These are phyloP conservation scores for Plasmodium gaboni DNA, from an alignment of 169 alveolate species.

Conservation along the genomic window DNA sequence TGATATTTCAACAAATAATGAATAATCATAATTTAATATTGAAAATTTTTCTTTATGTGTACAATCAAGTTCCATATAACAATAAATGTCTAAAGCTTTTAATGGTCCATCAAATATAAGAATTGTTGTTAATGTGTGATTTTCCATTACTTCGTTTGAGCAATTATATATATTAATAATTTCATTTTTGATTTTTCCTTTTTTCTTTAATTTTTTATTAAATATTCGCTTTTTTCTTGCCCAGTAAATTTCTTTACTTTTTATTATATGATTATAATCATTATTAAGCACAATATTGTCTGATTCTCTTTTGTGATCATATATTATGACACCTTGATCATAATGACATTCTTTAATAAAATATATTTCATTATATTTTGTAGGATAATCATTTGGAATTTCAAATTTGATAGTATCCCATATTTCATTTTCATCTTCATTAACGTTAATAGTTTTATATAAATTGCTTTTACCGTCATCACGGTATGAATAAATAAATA, in stretches of 20 bases:
- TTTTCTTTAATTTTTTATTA: neutral
- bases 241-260: neutral
- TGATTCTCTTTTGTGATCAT: slow-evolving; percentile 14
- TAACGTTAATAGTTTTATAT: slow-evolving; percentile 37
- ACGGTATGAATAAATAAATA: slow-evolving; percentile 46
- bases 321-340: slow-evolving; percentile 11
- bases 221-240: neutral
- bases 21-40: slow-evolving; percentile 30
- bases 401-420: slow-evolving; percentile 19
- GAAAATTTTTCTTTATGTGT: slow-evolving; percentile 41
- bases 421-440: slow-evolving; percentile 35
- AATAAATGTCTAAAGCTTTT: slow-evolving; percentile 32
- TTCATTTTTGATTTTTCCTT: neutral
- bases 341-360: slow-evolving; percentile 70
- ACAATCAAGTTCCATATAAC: slow-evolving; percentile 38
- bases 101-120: slow-evolving; percentile 61
- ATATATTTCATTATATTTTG: slow-evolving; percentile 44
- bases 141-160: slow-evolving; percentile 13
- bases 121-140: slow-evolving; percentile 33
- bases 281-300: neutral
- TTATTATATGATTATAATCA: neutral
- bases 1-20: slow-evolving; percentile 37
- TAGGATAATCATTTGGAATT: slow-evolving; percentile 28
- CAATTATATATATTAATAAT: slow-evolving; percentile 37
- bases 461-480: slow-evolving; percentile 35